Evolutionary conservation across 2,329 filamentous ascomycete genomes (phyloP), one percentile per base, ranked within the genome.

Genomic region (Kalmusia sp.): DNA sequence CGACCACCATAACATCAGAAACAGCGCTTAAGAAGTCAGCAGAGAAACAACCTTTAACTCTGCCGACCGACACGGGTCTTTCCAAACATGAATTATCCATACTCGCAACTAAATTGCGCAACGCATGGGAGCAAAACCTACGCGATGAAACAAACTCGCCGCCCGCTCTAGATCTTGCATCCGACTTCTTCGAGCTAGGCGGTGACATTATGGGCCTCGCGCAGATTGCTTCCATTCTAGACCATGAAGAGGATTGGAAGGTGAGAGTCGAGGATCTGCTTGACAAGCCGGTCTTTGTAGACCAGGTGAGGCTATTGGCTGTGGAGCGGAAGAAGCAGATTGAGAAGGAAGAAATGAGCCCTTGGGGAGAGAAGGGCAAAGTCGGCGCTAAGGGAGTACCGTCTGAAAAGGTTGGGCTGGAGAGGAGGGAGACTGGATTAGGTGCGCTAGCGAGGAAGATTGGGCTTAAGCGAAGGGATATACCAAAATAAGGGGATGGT

Each of bases 181-280:
- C 69, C 15, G 63, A 67, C 46, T 73, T 72, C 55, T 73, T 71
- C 62, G 60, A 71, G 24, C 62, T 72, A 2, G 68, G 69, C 14
- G 70, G 69, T 1, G 69, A 71, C 37, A 69, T 73, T 27, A 70
- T 72, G 64, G 69, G 67, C 12, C 48, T 71, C 7, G 69, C 69
- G 19, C 69, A 71, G 49, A 55, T 73, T 19, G 59, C 67, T 0
- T 64, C 62, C 14, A 70, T 69, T 7, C 61, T 71, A 4, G 65
- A 67, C 27, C 60, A 65, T 38, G 44, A 47, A 30, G 59, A 65
- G 9, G 66, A 64, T 3, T 51, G 70, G 30, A 61, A 51, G 15
- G 55, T 71, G 2, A 50, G 62, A 6, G 67, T 72, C 4, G 69
- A 72, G 51, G 69, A 72, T 43, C 38, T 72, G 34, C 63, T 72